Conservation (phyloP, 768 basidiomycete genomes). For the Cyathus striatus region DNA sequence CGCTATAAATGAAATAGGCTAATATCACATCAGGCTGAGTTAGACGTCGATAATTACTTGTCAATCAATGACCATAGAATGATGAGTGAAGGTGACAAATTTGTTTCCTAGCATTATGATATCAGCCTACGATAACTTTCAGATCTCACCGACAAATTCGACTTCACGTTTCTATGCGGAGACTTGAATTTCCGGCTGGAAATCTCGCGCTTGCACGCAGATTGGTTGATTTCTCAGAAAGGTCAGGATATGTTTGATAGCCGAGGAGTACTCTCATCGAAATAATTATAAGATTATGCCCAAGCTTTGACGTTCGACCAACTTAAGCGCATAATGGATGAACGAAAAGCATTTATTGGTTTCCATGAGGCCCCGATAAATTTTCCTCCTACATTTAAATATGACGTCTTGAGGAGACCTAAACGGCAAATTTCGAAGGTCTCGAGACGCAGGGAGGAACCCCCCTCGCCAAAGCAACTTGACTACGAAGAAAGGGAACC, state of each 20-base stretch:
- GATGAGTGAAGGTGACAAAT: conserved; percentile 59
- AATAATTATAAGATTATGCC: conserved; percentile 52
- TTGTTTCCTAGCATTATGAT: neutral
- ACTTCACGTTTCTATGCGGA: conserved; percentile 84
- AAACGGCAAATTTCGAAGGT: conserved; percentile 41
- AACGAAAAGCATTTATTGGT: conserved; percentile 64
- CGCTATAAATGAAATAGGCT: too few species aligned
- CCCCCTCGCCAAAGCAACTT: conserved; percentile 14
- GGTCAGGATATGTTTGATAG: conserved; percentile 31
- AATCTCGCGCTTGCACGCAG: conserved; percentile 86
- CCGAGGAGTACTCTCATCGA: neutral
- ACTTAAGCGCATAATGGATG: conserved; percentile 68
- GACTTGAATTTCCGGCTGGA: conserved; percentile 92
- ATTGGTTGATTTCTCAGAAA: conserved; percentile 85
- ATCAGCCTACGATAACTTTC: conserved; percentile 6
- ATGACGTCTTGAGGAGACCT: conserved; percentile 64
- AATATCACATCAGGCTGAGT: conserved; percentile 64
- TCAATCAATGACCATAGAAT: conserved; percentile 55
- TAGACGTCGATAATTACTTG: conserved; percentile 77
- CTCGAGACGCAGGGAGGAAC: conserved; percentile 22
- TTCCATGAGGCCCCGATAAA: conserved; percentile 77
- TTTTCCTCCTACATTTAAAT: conserved; percentile 94
- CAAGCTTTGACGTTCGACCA: conserved; percentile 92
- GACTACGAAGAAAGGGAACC: conserved; percentile 36
- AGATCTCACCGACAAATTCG: conserved; percentile 88